These are phyloP conservation scores for Xylaria sp. DNA, from an alignment of 495 filamentous ascomycete species.

Conservation along the genomic window DNA sequence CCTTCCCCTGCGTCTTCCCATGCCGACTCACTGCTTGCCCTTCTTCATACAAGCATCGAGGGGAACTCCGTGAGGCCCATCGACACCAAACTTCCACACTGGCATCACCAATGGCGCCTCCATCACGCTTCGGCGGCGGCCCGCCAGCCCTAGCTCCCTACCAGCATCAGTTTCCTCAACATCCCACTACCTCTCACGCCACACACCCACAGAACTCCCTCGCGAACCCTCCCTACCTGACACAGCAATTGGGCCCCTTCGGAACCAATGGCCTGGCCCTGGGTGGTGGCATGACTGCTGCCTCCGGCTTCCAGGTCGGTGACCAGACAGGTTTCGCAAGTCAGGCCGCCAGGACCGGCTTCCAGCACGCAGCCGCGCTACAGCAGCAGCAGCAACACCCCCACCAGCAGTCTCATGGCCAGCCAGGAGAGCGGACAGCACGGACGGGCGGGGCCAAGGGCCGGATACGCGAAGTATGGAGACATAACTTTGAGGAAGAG, in stretches of 20 bases:
- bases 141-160: constrained; percentile 46
- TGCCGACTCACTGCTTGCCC: constrained; percentile 24
- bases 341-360: constrained; percentile 86
- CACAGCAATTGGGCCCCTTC: constrained; percentile 73
- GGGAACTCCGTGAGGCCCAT: constrained; percentile 23
- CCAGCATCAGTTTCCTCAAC: constrained; percentile 53
- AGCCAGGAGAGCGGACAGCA: constrained; percentile 50
- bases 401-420: constrained; percentile 61
- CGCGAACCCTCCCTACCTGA: constrained; percentile 52
- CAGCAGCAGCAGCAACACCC: constrained; percentile 57
- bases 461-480: constrained; percentile 95
- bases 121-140: constrained; percentile 41
- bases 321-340: constrained; percentile 86
- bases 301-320: constrained; percentile 61
- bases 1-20: constrained; percentile 11
- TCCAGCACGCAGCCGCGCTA: constrained; percentile 76
- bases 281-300: constrained; percentile 53
- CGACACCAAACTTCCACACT: neutral
- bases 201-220: constrained; percentile 48
- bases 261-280: constrained; percentile 67
- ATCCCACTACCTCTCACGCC: constrained; percentile 42
- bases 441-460: constrained; percentile 61
- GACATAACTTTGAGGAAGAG: constrained; percentile 87
- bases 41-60: constrained; percentile 19
- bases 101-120: constrained; percentile 38